Evolutionary conservation across 768 basidiomycete species (phyloP), one percentile per base, ranked within the genome.

Genomic region (Boletus rufocinnamomeus): DNA sequence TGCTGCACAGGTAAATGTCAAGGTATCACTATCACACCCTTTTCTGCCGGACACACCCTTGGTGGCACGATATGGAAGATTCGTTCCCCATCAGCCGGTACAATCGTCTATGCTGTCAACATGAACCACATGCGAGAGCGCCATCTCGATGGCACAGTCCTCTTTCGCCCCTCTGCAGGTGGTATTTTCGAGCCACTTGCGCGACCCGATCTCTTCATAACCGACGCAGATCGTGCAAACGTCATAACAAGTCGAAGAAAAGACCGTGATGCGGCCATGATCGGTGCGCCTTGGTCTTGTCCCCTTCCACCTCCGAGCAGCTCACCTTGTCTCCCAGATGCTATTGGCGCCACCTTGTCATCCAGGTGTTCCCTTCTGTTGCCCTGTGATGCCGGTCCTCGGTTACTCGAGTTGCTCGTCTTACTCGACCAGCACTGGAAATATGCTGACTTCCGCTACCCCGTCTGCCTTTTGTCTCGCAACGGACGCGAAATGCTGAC

Each of bases 11-110:
- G 93, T 51, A 92, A 94, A 78, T 93, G 91, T 67, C 91, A 95
- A 71, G 93, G 93, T 19, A 77, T 95, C 66, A 95, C 94, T 2
- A 91, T 99, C 62, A 95, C 95, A 19, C 94, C 97, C 1, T 97
- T 95, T 75, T 89, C 91, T 66, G 90, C 94, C 14, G 97, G 96
- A 0, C 95, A 98, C 72, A 93, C 93, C 0, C 82, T 99, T 17
- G 97, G 97, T 59, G 97, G 96, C 45, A 93, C 95, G 6, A 91
- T 99, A 62, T 98, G 95, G 95, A 98, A 98, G 70, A 90, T 99
- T 60, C 87, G 97, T n/a, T 98, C 95, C 0, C 95, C 97, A 2
- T 94, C 95, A 0, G 92, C 93, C 13, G 96, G 95, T 4, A 98
- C 97, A 4, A 89, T 98, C 35, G 78, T 98, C 27, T 98, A 99